A percentile compares a stretch with the other conserved stretches of the same genome.
Evolutionary conservation across 1,139 yeast species (phyloP).

Genomic region (Yamadazyma spencermartinsiae): DNA sequence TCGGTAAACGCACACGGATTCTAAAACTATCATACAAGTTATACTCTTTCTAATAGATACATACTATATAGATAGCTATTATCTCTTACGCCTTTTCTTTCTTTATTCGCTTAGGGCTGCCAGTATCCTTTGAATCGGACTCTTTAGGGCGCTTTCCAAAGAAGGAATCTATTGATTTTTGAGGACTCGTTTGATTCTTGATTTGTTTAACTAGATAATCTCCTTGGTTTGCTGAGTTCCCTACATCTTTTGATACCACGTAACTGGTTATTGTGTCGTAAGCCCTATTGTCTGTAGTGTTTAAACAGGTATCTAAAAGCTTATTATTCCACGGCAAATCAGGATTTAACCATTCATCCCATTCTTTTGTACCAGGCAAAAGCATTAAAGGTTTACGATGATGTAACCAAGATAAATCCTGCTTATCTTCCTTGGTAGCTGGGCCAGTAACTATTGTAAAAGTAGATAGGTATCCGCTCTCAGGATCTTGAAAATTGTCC

Average conservation of each 20-base stretch:
- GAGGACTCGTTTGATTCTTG: conserved; percentile 20
- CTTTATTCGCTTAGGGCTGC: conserved; percentile 7
- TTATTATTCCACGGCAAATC: conserved; percentile 36
- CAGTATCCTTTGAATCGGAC: conserved; percentile 3
- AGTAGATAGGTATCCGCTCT: conserved; percentile 38
- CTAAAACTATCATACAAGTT: not conserved
- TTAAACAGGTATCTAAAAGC: conserved; percentile 37
- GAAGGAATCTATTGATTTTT: conserved; percentile 29
- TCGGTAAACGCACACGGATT: not conserved
- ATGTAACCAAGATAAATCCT: conserved; percentile 68
- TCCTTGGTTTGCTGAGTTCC: conserved; percentile 56
- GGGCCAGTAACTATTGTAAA: conserved; percentile 76
- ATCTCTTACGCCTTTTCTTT: not conserved
- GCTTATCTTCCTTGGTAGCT: conserved; percentile 47
- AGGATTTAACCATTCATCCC: conserved; percentile 66
- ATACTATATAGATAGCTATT: too few relatives aligned
- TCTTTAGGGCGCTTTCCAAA: conserved; percentile 19
- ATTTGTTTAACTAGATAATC: conserved; percentile 38
- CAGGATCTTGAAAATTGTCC: conserved; percentile 23
- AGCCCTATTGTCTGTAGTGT: conserved; percentile 38
- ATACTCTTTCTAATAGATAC: too few relatives aligned
- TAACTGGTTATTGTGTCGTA: conserved; percentile 49
- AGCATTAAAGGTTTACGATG: conserved; percentile 74
- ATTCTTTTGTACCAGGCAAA: conserved; percentile 53
- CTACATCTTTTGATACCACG: conserved; percentile 64